phyloP scores from a whole-genome alignment of 1,284 basidiomycete species.

The Rhodotorula sp. region DNA sequence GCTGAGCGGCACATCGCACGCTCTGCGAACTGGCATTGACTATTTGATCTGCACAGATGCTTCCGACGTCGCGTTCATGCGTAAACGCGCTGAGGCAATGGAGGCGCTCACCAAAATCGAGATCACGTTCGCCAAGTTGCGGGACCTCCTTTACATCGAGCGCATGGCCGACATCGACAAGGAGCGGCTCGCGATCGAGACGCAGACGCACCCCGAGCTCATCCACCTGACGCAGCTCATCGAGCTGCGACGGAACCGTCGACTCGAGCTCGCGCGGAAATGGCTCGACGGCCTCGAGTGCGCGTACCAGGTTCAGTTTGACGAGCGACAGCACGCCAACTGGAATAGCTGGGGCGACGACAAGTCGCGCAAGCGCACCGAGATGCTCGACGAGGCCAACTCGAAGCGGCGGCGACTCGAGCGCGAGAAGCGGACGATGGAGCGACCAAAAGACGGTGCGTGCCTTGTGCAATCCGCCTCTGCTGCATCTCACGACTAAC shows the following conservation, averaged over 20 bases:
- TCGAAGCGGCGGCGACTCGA: constrained; percentile 76
- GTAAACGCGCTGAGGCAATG: constrained; percentile 53
- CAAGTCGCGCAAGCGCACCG: constrained; percentile 71
- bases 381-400: constrained; percentile 79
- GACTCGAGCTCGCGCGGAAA: constrained; percentile 49
- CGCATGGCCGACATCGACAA: constrained; percentile 58
- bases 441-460: constrained; percentile 70
- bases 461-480: constrained; percentile 1
- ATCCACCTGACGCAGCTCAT: constrained; percentile 65
- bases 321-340: constrained; percentile 61
- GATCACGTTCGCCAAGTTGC: constrained; percentile 58
- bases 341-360: constrained; percentile 68
- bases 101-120: constrained; percentile 59
- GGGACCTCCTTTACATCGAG: constrained; percentile 60
- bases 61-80: constrained; percentile 33
- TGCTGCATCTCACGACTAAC: background rate
- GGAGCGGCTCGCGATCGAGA: constrained; percentile 58
- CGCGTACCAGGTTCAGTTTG: constrained; percentile 70
- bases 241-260: constrained; percentile 49
- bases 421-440: constrained; percentile 70
- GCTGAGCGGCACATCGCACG: too few relatives aligned
- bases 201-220: constrained; percentile 79
- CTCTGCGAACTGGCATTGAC: too few relatives aligned
- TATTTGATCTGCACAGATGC: constrained; percentile 16
- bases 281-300: constrained; percentile 63